Evolutionary conservation across 108 stramenopile genomes (phyloP), one percentile per base, ranked within the genome.

Genomic region (Cyclostephanos invisitatus): DNA sequence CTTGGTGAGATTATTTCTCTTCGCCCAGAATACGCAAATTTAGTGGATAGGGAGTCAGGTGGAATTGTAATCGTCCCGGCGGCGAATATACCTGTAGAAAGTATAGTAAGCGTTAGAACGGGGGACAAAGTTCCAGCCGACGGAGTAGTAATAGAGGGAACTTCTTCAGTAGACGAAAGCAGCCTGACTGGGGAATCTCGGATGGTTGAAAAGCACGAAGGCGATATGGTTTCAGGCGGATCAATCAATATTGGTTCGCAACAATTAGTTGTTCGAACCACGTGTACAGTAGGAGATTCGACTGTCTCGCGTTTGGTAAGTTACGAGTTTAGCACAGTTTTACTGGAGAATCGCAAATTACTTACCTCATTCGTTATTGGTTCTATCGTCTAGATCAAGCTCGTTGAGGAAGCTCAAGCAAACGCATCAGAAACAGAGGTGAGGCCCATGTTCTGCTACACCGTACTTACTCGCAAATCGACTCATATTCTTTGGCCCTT

Each of bases 71-170:
- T 94, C 17, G 81, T 95, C 7, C 89, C 91, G 8, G 94, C 93
- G 1, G 79, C 85, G 24, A 65, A 76, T 10, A 70, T 99, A 4
- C 83, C 77, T 5, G 72, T 89, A 2, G 97, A 96, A 25, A 84
- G 90, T 47, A 42, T 88, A 20, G 78, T 97, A 24, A 89, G 89
- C 50, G 96, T 98, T 9, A 74, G 87, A 32, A 93, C 96, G 15
- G 96, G 98, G 20, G 96, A 96, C 59, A 96, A 97, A 71, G 83
- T 99, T 28, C 96, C 97, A 0, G 89, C 91, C 10, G 98, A 99
- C 72, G 98, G 97, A 8, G 69, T 89, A 15, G 87, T 99, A 21
- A 62, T 96, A 6, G 86, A 89, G 50, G 98, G 98, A 22, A 74
- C 69, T 7, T 89, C 86, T 7, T 63, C 83, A 8, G 83, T 97